Conservation (phyloP, 352 stramenopile species). For the Plasmopara muralis region DNA sequence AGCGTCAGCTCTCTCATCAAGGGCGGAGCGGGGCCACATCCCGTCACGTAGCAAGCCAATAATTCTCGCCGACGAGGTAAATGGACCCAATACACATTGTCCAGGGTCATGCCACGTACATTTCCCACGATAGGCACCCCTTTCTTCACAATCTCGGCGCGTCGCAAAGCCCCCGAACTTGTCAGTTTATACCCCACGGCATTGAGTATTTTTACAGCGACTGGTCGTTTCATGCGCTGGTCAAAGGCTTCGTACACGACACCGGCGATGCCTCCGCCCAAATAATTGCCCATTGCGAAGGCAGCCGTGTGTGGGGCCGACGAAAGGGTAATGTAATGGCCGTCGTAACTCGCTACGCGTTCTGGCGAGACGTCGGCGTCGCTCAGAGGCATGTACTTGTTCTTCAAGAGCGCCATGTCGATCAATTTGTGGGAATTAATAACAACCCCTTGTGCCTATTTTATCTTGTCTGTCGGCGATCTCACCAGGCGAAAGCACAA, state of each 20-base stretch:
- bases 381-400: constrained; percentile 85
- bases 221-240: constrained; percentile 57
- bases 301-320: constrained; percentile 15
- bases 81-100: constrained; percentile 78
- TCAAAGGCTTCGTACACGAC: constrained; percentile 91
- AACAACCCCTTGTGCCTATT: constrained; percentile 3
- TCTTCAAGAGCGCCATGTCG: constrained; percentile 46
- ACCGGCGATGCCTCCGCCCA: constrained; percentile 88
- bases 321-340: constrained; percentile 61
- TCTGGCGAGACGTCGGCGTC: constrained; percentile 73
- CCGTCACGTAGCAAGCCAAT: constrained; percentile 61
- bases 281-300: constrained; percentile 88
- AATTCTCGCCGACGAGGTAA: constrained; percentile 55
- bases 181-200: constrained; percentile 93
- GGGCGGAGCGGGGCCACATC: constrained; percentile 6
- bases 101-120: constrained; percentile 53
- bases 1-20: constrained; percentile 65
- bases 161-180: constrained; percentile 55
- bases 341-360: constrained; percentile 73
- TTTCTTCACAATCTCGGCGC: constrained; percentile 83
- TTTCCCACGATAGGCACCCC: constrained; percentile 45
- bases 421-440: not conserved
- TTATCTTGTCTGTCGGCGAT: constrained; percentile 3
- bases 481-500: constrained; percentile 16
- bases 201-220: constrained; percentile 97